Conservation (phyloP, 2,329 filamentous ascomycete genomes). For the Monosporascus sp. region DNA sequence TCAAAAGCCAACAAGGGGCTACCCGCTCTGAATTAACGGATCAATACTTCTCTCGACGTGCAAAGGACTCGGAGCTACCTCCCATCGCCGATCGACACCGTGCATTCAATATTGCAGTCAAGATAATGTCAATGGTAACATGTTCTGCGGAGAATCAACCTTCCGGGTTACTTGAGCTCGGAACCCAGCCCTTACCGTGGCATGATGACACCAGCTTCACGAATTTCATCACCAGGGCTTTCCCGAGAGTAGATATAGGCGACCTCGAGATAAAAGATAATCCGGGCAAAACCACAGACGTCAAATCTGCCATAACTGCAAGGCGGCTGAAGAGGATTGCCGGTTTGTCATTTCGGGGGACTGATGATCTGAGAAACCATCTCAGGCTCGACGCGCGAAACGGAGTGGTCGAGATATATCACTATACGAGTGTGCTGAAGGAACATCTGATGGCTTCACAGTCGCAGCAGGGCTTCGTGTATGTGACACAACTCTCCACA, state of each 20-base stretch:
- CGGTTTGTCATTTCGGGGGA: constrained; percentile 18
- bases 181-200: neutral
- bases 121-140: constrained; percentile 1
- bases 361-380: constrained; percentile 24
- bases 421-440: constrained; percentile 26
- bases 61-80: neutral
- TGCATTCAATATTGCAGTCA: constrained; percentile 2
- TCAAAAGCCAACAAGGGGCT: neutral
- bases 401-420: constrained; percentile 22
- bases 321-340: constrained; percentile 20
- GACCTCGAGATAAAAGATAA: constrained; percentile 17
- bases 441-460: constrained; percentile 13
- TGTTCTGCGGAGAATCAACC: neutral
- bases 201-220: neutral
- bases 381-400: constrained; percentile 20
- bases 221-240: neutral
- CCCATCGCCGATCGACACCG: constrained; percentile 2
- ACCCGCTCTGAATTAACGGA: neutral
- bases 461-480: no score
- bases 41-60: neutral
- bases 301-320: constrained; percentile 16
- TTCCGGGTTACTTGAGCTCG: neutral
- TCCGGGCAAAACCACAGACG: constrained; percentile 10
- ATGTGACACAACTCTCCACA: no score
- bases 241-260: neutral